Base-by-base conservation (phyloP, 164 flowering plant genomes). In the Annona cherimola region DNA sequence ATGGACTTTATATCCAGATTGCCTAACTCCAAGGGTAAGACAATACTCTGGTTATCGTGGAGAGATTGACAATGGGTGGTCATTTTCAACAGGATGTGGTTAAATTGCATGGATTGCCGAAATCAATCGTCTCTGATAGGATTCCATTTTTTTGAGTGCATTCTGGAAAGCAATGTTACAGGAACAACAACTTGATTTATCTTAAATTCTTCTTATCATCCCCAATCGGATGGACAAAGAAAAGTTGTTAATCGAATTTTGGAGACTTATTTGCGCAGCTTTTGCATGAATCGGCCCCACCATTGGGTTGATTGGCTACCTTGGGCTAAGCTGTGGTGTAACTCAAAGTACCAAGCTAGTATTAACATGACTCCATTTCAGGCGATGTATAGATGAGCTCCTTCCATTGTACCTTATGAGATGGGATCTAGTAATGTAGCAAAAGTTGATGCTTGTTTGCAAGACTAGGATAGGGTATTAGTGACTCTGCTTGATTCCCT, bases 1-100 rank as follows among this genome's bases (percentile, higher is more conserved):
- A 70, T 75, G 70, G 77, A 75, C 26, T 75, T 75, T 54, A 65
- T 75, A 4, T 20, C 64, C 0, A 69, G 69, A 2, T 66, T 75
- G 59, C 73, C 77, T 0, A 11, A 2, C 11, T 69, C 64, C 1
- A n/a, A 44, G 3, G 62, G 68, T 0, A 44, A 69, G 2, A 3
- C 42, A 9, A 1, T 16, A 63, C 61, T 41, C 35, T 69, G 0
- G 76, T 68, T 2, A 67, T 68, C 4, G 76, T 68, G 60, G 76
- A 74, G 44, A 42, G 76, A 9, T 44, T 69, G 4, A 39, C 66
- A 3, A 68, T 60, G 43, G 60, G 43, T 19, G 62, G 18, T 0
- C 63, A 69, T 46, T 69, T 7, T 16, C 18, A 9, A 2, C 3
- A 50, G 2, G 9, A 7, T 16, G 2, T 46, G 14, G 5, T 45